These are phyloP conservation scores for Citrus sinensis DNA, from an alignment of 345 rosid species.

Conservation along the genomic window DVS_A1.0 CM039163.1:9552001-9552500, in stretches of 20 bases:
- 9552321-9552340: too few relatives aligned
- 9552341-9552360: too few relatives aligned
- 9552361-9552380: too few relatives aligned
- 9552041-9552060: background rate
- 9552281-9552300: too few relatives aligned
- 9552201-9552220: background rate
- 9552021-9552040: background rate
- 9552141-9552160: background rate
- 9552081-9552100: background rate
- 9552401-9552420: too few relatives aligned
- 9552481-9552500: too few relatives aligned
- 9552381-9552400: too few relatives aligned
- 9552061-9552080: background rate
- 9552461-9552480: too few relatives aligned
- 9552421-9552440: too few relatives aligned
- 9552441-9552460: too few relatives aligned
- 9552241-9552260: constrained; percentile 63
- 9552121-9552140: background rate
- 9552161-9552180: constrained; percentile 25
- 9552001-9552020: background rate
- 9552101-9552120: background rate
- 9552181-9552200: background rate
- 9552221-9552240: constrained; percentile 61
- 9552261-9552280: constrained; percentile 27
- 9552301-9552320: too few relatives aligned